phyloP scores from a whole-genome alignment of 169 alveolate species.

The Blepharisma undulans region DNA sequence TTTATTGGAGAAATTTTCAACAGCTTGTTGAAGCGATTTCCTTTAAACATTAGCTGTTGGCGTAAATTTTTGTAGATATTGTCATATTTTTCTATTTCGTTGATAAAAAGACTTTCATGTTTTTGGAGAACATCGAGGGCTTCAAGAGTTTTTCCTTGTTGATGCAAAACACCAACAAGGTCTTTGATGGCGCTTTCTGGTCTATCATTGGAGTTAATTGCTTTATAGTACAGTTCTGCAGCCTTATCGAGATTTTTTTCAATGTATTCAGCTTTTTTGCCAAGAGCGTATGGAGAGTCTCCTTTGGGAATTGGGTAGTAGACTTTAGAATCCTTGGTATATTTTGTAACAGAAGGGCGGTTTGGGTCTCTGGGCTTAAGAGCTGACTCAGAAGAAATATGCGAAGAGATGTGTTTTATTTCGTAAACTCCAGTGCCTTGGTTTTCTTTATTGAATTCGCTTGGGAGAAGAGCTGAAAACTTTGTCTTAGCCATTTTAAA shows the following conservation, averaged over 20 bases:
- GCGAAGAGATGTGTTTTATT: neutral
- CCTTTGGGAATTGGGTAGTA: constrained; percentile 41
- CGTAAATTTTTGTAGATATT: constrained; percentile 1
- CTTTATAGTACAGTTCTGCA: neutral
- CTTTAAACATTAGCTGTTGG: neutral
- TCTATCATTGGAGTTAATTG: neutral
- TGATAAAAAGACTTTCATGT: neutral
- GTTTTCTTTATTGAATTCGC: neutral
- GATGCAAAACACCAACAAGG: constrained; percentile 34
- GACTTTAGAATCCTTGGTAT: neutral
- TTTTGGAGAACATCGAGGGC: constrained; percentile 16
- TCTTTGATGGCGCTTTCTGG: constrained; percentile 23
- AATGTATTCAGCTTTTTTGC: constrained; percentile 30
- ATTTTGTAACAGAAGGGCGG: neutral
- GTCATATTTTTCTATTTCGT: constrained; percentile 4
- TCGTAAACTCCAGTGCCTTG: neutral
- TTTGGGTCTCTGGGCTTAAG: neutral
- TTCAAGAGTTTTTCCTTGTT: constrained; percentile 28
- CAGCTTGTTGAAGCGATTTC: constrained; percentile 13
- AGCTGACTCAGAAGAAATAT: neutral
- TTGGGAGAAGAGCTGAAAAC: neutral
- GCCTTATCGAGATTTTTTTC: constrained; percentile 34
- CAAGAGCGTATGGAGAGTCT: constrained; percentile 8
- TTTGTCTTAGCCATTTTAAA: neutral
- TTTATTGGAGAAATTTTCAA: constrained; percentile 1